Evolutionary conservation across 345 rosid species (phyloP).

Genomic region (Eutrema yunnanense): DNA sequence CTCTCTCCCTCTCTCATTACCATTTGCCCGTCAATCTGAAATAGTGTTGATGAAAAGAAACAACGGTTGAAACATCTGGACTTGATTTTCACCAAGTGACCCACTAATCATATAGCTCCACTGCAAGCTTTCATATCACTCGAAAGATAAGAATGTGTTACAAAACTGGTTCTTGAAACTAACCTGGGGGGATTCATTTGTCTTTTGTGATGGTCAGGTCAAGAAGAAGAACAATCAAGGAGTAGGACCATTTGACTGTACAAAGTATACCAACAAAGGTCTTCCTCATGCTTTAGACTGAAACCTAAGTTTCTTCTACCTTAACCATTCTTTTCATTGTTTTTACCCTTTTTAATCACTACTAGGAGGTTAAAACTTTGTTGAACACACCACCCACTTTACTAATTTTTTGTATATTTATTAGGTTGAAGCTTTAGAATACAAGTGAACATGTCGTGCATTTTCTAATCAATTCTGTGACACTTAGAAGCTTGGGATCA

Average conservation of each 20-base stretch:
- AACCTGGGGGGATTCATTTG: neutral
- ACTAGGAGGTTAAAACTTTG: neutral
- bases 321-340: slow-evolving; percentile 24
- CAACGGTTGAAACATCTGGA: neutral
- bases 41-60: neutral
- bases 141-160: neutral
- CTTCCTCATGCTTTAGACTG: slow-evolving; percentile 30
- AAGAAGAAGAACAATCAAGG: slow-evolving; percentile 58
- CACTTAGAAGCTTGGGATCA: neutral
- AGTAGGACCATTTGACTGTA: slow-evolving; percentile 92
- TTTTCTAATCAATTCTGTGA: neutral
- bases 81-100: neutral
- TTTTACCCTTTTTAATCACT: neutral
- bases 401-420: neutral
- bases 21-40: neutral
- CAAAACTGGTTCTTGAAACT: neutral
- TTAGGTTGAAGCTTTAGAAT: neutral
- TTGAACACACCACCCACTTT: neutral
- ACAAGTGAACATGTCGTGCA: neutral
- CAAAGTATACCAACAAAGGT: slow-evolving; percentile 56
- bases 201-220: slow-evolving; percentile 43
- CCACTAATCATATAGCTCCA: neutral
- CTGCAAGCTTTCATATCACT: neutral
- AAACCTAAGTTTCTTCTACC: slow-evolving; percentile 9
- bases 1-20: slow-evolving; percentile 11